A percentile compares a stretch with the other conserved stretches of the same genome.
Evolutionary conservation across 2,329 filamentous ascomycete genomes (phyloP).

Genomic region (Biscogniauxia mediterranea): DNA sequence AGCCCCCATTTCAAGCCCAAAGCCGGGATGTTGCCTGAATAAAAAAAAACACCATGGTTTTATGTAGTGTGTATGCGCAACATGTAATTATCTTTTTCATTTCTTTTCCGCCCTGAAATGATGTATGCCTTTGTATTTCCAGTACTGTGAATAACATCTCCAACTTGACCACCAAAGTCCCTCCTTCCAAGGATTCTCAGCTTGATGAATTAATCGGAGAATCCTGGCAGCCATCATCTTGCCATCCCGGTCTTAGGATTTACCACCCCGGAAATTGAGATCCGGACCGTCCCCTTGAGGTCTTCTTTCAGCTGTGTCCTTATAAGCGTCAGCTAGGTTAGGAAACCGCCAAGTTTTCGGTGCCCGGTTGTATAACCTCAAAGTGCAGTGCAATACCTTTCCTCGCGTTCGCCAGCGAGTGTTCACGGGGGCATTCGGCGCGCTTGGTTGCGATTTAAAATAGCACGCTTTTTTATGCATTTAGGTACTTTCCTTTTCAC

Average conservation of each 20-base stretch:
- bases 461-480: neutral
- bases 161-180: neutral
- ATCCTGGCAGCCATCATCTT: neutral
- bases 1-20: neutral
- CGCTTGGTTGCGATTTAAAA: neutral
- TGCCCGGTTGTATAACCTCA: neutral
- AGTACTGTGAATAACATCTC: neutral
- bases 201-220: neutral
- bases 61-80: too few species aligned
- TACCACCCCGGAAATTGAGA: neutral
- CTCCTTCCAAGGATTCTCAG: neutral
- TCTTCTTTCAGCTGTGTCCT: neutral
- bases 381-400: neutral
- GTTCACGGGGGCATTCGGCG: neutral
- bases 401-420: neutral
- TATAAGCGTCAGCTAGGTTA: neutral
- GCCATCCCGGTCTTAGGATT: neutral
- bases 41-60: too few species aligned
- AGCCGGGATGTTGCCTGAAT: neutral
- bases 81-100: too few species aligned
- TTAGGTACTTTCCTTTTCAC: neutral
- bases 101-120: neutral
- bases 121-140: too few species aligned
- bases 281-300: neutral
- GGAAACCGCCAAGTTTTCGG: neutral